Conservation (phyloP, 75 land plant species). For the Sequoiadendron giganteum region DNA sequence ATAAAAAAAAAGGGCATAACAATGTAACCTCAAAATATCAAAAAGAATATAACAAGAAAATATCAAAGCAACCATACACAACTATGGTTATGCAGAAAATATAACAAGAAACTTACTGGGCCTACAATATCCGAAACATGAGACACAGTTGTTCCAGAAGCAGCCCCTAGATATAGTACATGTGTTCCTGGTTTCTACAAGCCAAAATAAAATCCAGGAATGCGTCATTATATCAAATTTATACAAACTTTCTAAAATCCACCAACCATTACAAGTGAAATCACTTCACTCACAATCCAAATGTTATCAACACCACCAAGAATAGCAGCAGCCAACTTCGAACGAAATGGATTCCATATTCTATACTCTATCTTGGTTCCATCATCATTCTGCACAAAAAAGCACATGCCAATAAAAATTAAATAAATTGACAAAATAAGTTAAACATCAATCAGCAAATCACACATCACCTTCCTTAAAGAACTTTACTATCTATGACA, state of each 20-base stretch:
- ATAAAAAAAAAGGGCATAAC: too few species aligned
- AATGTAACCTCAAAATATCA: neutral
- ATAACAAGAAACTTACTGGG: conserved; percentile 56
- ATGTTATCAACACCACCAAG: conserved; percentile 92
- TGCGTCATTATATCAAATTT: neutral
- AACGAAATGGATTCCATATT: conserved; percentile 92
- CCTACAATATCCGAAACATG: conserved; percentile 95
- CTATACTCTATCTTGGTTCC: conserved; percentile 86
- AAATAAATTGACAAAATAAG: neutral
- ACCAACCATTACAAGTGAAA: neutral
- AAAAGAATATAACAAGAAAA: too few species aligned
- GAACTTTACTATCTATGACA: too few species aligned
- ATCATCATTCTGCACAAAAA: conserved; percentile 62
- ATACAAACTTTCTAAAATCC: neutral
- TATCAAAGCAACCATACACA: too few species aligned
- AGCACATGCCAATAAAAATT: neutral
- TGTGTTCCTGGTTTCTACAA: conserved; percentile 81
- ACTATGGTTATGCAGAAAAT: too few species aligned
- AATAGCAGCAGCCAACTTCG: conserved; percentile 91
- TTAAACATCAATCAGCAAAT: neutral
- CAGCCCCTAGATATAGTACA: conserved; percentile 91
- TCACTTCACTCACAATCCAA: conserved; percentile 69
- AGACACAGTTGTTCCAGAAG: conserved; percentile 91
- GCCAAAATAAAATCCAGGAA: neutral
- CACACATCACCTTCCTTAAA: too few species aligned